These are phyloP conservation scores for Zymoseptoria tritici DNA, from an alignment of 2,329 filamentous ascomycete genomes.

Conservation along the genomic window DNA sequence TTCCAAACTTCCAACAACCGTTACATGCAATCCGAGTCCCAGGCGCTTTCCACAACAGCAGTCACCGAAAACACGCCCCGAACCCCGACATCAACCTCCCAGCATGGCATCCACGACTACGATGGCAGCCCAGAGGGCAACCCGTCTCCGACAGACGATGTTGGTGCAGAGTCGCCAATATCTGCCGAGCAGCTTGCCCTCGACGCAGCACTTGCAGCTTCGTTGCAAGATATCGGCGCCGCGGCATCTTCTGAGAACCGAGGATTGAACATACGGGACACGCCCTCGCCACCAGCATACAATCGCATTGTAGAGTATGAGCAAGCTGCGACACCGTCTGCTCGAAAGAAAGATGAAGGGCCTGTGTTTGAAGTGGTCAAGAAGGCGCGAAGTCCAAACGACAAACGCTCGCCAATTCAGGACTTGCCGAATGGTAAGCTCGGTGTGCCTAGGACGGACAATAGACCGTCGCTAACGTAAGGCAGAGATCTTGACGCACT, in stretches of 20 bases:
- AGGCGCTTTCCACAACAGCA: constrained; percentile 43
- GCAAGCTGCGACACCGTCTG: constrained; percentile 33
- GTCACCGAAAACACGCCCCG: constrained; percentile 33
- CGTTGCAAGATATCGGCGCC: constrained; percentile 16
- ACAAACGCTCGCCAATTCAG: constrained; percentile 44
- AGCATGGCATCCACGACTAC: constrained; percentile 52
- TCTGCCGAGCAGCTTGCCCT: constrained; percentile 21
- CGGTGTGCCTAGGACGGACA: constrained; percentile 1
- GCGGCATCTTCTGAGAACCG: constrained; percentile 8
- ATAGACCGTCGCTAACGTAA: constrained; percentile 11
- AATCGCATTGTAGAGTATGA: constrained; percentile 52
- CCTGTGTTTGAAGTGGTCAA: constrained; percentile 48
- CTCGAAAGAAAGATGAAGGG: constrained; percentile 34
- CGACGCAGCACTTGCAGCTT: constrained; percentile 23
- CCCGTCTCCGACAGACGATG: constrained; percentile 34
- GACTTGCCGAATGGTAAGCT: constrained; percentile 73
- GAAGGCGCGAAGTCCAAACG: constrained; percentile 37
- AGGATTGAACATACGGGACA: constrained; percentile 23
- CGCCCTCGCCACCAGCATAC: constrained; percentile 35
- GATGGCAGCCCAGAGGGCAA: constrained; percentile 36
- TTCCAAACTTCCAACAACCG: constrained; percentile 30
- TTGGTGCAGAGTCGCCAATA: constrained; percentile 17
- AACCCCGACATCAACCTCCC: constrained; percentile 35
- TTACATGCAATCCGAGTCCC: constrained; percentile 61
- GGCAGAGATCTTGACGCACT: constrained; percentile 82